These are phyloP conservation scores for Phylloporus scabripes DNA, from an alignment of 768 basidiomycete genomes.

Conservation along the genomic window DNA sequence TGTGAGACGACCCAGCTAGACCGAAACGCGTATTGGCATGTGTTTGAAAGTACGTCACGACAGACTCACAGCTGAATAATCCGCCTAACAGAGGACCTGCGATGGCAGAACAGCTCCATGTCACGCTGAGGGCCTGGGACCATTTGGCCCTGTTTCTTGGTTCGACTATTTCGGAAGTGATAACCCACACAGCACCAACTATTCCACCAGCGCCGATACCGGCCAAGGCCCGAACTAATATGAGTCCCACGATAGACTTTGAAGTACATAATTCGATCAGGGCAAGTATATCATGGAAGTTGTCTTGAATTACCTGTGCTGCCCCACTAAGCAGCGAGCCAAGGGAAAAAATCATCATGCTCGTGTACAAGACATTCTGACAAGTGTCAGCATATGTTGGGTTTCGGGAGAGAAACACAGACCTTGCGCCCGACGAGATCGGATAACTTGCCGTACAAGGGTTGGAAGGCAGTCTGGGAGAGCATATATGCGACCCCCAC, in stretches of 20 bases:
- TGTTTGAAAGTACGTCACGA: conserved; percentile 7
- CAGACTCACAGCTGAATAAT: conserved; percentile 62
- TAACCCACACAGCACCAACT: conserved; percentile 80
- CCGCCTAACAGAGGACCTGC: conserved; percentile 83
- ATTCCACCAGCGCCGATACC: conserved; percentile 87
- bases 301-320: conserved; percentile 48
- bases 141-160: conserved; percentile 66
- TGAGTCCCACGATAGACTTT: conserved; percentile 52
- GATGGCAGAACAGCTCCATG: conserved; percentile 82
- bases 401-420: conserved; percentile 12
- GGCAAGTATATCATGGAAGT: conserved; percentile 13
- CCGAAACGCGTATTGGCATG: conserved; percentile 18
- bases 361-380: conserved; percentile 63
- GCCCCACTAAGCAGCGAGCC: conserved; percentile 79
- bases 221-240: conserved; percentile 57
- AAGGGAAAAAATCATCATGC: conserved; percentile 68
- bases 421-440: conserved; percentile 81
- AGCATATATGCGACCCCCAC: conserved; percentile 81
- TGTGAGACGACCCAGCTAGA: conserved; percentile 25
- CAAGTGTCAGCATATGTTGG: conserved; percentile 2
- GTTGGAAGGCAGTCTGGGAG: conserved; percentile 82
- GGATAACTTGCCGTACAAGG: conserved; percentile 74
- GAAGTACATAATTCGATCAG: conserved; percentile 14
- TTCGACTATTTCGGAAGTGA: conserved; percentile 80
- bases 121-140: conserved; percentile 80